Base-by-base conservation (phyloP, 2,329 filamentous ascomycete genomes). In the Elsinoe necatrix region DNA sequence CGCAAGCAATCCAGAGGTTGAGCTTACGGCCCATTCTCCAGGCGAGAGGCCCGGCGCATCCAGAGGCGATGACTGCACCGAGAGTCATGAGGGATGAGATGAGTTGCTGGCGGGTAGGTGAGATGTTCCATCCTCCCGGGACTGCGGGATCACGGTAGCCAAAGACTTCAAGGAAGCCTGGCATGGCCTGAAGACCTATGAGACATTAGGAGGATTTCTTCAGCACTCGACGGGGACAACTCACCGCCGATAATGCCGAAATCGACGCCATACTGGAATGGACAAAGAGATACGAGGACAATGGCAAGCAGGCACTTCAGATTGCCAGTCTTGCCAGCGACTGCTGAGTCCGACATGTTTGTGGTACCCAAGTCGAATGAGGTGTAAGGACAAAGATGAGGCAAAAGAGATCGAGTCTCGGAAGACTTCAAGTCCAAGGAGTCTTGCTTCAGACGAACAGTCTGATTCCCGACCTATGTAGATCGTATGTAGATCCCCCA, bases 191-290 rank as follows among this genome's bases (percentile, higher is more conserved):
- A 1, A 79, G 62, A 37, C 48, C 48, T 52, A n/a, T 9, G 16
- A 7, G 31, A 18, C 4, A 11, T 52, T 18, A 52, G 48, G 11
- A 39, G 6, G 16, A 9, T 23, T 14, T 18, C 16, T 9, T 52
- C 18, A 9, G 4, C 6, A 2, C 20, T 37, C 2, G 21, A 11
- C 16, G n/a, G 4, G 7, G 9, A 23, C 12, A 16, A 52, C 48
- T 39, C 16, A 39, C 76, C 75, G 23, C 74, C 74, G 51, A 79
- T 78, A 20, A 77, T 65, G 20, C 76, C 75, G 61, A 78, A 79
- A 60, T 79, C 75, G 42, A 77, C 66, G 25, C 77, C 77, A 63
- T 79, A 79, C 58, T 79, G 77, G 59, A 79, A 79, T 0, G 76
- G 75, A 20, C 72, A 75, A 65, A 78, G 71, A 2, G 75, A 73